These are phyloP conservation scores for Colletotrichum tamarilloi DNA, from an alignment of 2,329 filamentous ascomycete species.

Conservation along the genomic window DNA sequence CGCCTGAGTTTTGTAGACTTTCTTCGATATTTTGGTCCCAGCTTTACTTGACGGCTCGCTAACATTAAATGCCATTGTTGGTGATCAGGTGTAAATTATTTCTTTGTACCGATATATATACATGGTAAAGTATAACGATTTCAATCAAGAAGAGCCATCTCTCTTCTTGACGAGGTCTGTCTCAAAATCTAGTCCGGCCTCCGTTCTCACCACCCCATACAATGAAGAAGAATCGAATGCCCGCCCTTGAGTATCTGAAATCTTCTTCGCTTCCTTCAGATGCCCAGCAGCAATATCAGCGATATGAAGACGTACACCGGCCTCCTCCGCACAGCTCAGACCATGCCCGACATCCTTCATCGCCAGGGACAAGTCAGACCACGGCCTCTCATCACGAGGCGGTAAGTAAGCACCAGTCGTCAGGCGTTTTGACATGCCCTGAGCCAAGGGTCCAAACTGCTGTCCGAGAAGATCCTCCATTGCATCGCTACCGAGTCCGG, in stretches of 20 bases:
- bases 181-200: slow-evolving; percentile 57
- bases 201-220: slow-evolving; percentile 57
- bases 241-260: slow-evolving; percentile 46
- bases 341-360: slow-evolving; percentile 65
- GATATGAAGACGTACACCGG: slow-evolving; percentile 51
- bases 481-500: slow-evolving; percentile 50
- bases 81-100: background rate
- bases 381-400: slow-evolving; percentile 48
- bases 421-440: slow-evolving; percentile 50
- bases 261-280: slow-evolving; percentile 54
- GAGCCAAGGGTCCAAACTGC: slow-evolving; percentile 50
- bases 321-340: slow-evolving; percentile 52
- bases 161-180: slow-evolving; percentile 48
- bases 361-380: slow-evolving; percentile 60
- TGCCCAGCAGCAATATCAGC: slow-evolving; percentile 56
- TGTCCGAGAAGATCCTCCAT: slow-evolving; percentile 56
- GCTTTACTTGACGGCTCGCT: background rate
- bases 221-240: slow-evolving; percentile 61
- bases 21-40: background rate
- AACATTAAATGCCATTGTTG: background rate
- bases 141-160: slow-evolving; percentile 33
- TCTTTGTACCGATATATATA: background rate
- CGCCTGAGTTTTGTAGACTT: background rate
- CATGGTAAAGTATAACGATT: background rate
- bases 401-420: slow-evolving; percentile 53